Conservation (phyloP, 345 rosid species). For the Eutrema yunnanense region DNA sequence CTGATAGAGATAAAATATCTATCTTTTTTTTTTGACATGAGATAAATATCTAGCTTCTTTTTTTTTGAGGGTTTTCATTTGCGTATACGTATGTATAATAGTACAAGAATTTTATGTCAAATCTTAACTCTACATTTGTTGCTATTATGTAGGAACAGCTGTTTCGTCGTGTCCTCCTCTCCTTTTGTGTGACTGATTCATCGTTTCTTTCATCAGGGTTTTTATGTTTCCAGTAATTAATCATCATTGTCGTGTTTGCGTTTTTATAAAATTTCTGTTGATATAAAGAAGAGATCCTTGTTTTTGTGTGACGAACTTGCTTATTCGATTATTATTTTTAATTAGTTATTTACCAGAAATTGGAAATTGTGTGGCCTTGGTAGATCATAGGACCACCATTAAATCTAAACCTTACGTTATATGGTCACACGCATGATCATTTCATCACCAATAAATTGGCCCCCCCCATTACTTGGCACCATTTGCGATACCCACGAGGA, state of each 20-base stretch:
- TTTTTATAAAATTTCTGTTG: not conserved
- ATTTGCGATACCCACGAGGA: conserved; percentile 8
- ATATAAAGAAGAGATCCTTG: conserved; percentile 13
- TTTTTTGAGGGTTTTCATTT: not conserved
- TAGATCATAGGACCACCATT: not conserved
- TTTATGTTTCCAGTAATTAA: not conserved
- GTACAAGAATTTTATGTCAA: not conserved
- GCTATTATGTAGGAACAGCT: conserved; percentile 14
- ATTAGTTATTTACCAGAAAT: not conserved
- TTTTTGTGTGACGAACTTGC: not conserved
- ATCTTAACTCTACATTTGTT: not conserved
- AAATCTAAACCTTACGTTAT: not conserved
- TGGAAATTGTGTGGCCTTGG: not conserved
- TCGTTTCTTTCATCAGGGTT: not conserved
- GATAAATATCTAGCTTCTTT: not conserved
- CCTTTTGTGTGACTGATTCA: not conserved
- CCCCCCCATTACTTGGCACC: conserved; percentile 18
- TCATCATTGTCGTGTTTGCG: not conserved
- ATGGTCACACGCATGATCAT: conserved; percentile 8
- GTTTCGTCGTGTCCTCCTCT: conserved; percentile 19
- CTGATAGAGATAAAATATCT: not conserved
- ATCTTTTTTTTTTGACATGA: not conserved
- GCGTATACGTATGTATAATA: not conserved
- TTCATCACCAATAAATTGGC: not conserved
- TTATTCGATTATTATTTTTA: not conserved